These are phyloP conservation scores for Medicago truncatula DNA, from an alignment of 306 rosid species.

Conservation along the genomic window MtrunA17r5.0-ANR NC_053042.1:5637501-5638000, in stretches of 20 bases:
- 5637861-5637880: conserved; percentile 10
- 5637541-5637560: neutral
- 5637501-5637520: neutral
- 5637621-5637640: neutral
- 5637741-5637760: neutral
- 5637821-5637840: too few species aligned
- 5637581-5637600: neutral
- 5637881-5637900: conserved; percentile 35
- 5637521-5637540: neutral
- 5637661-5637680: conserved; percentile 2
- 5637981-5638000: conserved; percentile 71
- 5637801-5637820: too few species aligned
- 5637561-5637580: neutral
- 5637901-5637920: conserved; percentile 82
- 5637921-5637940: conserved; percentile 83
- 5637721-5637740: neutral
- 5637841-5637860: neutral
- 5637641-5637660: conserved; percentile 21
- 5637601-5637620: conserved; percentile 11
- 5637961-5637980: conserved; percentile 84
- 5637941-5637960: conserved; percentile 78
- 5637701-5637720: neutral
- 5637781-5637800: too few species aligned
- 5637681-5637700: neutral
- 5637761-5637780: too few species aligned